These are phyloP conservation scores for Falciphora oryzae DNA, from an alignment of 2,329 filamentous ascomycete genomes.

Conservation along the genomic window DNA sequence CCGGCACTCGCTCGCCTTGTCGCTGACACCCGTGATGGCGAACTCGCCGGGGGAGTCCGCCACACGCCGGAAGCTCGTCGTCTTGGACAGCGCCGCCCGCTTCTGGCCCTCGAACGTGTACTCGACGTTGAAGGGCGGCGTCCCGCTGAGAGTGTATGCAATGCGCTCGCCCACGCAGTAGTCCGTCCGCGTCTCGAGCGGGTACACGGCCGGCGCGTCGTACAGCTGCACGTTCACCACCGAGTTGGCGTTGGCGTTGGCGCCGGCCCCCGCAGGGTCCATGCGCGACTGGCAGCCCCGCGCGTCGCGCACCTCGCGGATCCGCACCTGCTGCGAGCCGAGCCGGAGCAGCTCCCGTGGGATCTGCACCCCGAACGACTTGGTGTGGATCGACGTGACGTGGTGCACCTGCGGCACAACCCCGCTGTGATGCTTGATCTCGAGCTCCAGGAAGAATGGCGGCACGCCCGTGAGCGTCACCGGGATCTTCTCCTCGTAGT, in stretches of 20 bases:
- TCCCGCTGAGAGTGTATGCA: constrained; percentile 84
- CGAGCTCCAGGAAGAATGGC: constrained; percentile 86
- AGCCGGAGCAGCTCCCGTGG: constrained; percentile 79
- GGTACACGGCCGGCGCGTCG: constrained; percentile 85
- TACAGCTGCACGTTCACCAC: constrained; percentile 88
- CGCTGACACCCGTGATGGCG: constrained; percentile 77
- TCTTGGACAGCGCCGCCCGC: constrained; percentile 72
- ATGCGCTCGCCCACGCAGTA: constrained; percentile 96
- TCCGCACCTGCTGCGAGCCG: constrained; percentile 82
- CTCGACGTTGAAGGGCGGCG: constrained; percentile 85
- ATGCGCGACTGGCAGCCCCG: constrained; percentile 63
- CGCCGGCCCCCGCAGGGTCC: neutral
- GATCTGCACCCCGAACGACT: constrained; percentile 73
- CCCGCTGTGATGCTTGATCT: constrained; percentile 85
- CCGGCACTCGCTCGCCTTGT: constrained; percentile 83
- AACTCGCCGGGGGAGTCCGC: constrained; percentile 89
- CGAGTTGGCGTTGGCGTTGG: constrained; percentile 47
- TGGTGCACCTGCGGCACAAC: constrained; percentile 74
- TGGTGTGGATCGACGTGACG: constrained; percentile 71
- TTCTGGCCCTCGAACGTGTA: constrained; percentile 80
- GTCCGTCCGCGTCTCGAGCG: constrained; percentile 76
- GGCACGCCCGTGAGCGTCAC: constrained; percentile 76
- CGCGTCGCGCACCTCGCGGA: constrained; percentile 83
- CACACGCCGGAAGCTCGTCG: constrained; percentile 85
- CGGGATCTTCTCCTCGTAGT: constrained; percentile 80